phyloP scores from a whole-genome alignment of 2,329 filamentous ascomycete genomes.

The Acrocalymma vagum region DNA sequence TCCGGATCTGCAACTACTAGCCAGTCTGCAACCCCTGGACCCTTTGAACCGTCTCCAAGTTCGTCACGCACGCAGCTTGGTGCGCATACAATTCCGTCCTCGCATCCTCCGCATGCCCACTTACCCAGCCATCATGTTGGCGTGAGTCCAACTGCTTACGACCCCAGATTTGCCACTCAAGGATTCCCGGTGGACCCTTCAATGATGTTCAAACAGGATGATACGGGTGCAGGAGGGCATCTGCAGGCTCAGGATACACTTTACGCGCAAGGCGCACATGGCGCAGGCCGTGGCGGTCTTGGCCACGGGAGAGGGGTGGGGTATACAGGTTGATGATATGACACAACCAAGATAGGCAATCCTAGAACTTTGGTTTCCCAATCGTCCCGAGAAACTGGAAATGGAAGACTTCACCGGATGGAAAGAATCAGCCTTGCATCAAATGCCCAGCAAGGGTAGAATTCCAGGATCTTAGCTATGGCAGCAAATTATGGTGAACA shows the following conservation, averaged over 20 bases:
- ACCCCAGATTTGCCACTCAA: slow-evolving; percentile 41
- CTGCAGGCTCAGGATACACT: slow-evolving; percentile 18
- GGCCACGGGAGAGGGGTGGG: slow-evolving; percentile 20
- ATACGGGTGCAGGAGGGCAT: slow-evolving; percentile 16
- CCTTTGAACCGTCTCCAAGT: slow-evolving; percentile 38
- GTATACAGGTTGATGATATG: slow-evolving; percentile 28
- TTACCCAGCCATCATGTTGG: slow-evolving; percentile 42
- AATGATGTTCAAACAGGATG: slow-evolving; percentile 43
- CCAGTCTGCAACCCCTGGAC: slow-evolving; percentile 43
- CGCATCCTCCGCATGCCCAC: slow-evolving; percentile 35
- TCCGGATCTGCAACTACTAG: slow-evolving; percentile 40
- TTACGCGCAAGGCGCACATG: slow-evolving; percentile 14
- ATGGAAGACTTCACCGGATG: too few relatives aligned
- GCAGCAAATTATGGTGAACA: too few relatives aligned
- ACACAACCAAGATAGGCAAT: too few relatives aligned
- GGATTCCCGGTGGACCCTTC: slow-evolving; percentile 44
- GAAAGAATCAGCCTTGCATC: too few relatives aligned
- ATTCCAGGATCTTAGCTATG: too few relatives aligned
- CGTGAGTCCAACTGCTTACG: slow-evolving; percentile 38
- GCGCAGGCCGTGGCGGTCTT: slow-evolving; percentile 16
- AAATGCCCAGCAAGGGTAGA: too few relatives aligned
- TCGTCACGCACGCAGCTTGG: slow-evolving; percentile 35
- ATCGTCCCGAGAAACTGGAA: too few relatives aligned
- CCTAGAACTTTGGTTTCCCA: too few relatives aligned
- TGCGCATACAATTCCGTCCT: slow-evolving; percentile 33